Evolutionary conservation across 352 stramenopile genomes (phyloP).

Genomic region (Phytophthora ramorum): DNA sequence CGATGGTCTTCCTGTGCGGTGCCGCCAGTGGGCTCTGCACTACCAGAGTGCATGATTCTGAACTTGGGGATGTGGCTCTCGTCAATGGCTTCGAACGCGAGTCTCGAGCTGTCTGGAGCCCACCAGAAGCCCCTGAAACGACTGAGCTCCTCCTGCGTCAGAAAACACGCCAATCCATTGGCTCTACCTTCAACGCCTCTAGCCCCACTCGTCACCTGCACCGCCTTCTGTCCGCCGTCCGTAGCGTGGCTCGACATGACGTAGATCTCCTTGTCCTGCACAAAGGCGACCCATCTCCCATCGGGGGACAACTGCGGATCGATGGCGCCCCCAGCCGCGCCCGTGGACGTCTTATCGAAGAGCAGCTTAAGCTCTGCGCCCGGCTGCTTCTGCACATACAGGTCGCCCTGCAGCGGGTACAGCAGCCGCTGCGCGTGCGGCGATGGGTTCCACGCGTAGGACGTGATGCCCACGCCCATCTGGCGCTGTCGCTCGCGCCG

Average conservation of each 20-base stretch:
- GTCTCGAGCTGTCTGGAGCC: conserved; percentile 82
- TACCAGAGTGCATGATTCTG: conserved; percentile 95
- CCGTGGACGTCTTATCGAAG: conserved; percentile 88
- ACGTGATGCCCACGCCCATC: conserved; percentile 94
- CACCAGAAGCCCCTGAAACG: conserved; percentile 98
- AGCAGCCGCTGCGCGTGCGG: conserved; percentile 76
- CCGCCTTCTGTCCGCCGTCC: conserved; percentile 42
- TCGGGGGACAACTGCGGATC: conserved; percentile 95
- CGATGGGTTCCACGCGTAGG: conserved; percentile 83
- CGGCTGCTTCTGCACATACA: conserved; percentile 93
- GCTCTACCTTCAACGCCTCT: conserved; percentile 73
- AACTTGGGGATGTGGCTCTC: conserved; percentile 94
- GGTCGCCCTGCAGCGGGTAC: conserved; percentile 92
- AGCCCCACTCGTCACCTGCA: conserved; percentile 83
- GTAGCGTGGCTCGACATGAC: conserved; percentile 71
- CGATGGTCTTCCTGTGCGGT: conserved; percentile 81
- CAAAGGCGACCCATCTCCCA: conserved; percentile 93
- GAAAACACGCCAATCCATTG: conserved; percentile 97
- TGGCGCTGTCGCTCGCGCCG: conserved; percentile 90
- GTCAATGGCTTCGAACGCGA: conserved; percentile 94
- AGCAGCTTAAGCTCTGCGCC: conserved; percentile 78
- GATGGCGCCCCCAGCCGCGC: conserved; percentile 81
- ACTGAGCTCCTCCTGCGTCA: conserved; percentile 98
- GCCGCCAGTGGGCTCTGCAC: conserved; percentile 57
- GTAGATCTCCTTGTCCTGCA: conserved; percentile 95